Percentiles rank a stretch among this genome's conserved stretches.
phyloP scores from a whole-genome alignment of 768 basidiomycete species.

The Lactarius trivialis region DNA sequence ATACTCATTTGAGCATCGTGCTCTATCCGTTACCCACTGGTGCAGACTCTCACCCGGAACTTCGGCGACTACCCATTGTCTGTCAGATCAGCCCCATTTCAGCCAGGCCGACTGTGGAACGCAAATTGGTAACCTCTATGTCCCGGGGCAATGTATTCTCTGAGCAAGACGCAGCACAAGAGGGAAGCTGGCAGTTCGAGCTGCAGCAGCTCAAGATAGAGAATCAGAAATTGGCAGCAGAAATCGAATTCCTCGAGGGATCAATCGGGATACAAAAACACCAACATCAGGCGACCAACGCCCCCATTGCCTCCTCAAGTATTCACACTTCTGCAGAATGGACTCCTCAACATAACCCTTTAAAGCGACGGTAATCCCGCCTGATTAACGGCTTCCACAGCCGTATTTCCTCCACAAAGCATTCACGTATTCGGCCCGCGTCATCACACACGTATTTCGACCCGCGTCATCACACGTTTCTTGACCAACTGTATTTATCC shows the following conservation, averaged over 20 bases:
- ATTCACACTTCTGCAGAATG: conserved; percentile 8
- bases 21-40: conserved; percentile 20
- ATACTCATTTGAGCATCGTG: conserved; percentile 10
- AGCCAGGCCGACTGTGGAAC: conserved; percentile 4
- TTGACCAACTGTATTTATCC: conserved; percentile 19
- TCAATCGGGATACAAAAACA: conserved; percentile 11
- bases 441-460: conserved; percentile 9
- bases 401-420: not conserved
- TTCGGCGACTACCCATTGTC: conserved; percentile 17
- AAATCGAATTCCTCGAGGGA: conserved; percentile 40
- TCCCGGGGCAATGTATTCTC: conserved; percentile 52
- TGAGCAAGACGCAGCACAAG: conserved; percentile 59
- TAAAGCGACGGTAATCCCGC: conserved; percentile 15
- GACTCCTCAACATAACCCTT: conserved; percentile 11
- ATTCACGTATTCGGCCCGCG: conserved; percentile 7
- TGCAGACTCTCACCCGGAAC: conserved; percentile 10
- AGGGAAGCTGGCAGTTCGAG: conserved; percentile 91
- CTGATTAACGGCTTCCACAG: not conserved
- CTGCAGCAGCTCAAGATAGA: conserved; percentile 73
- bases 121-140: conserved; percentile 11
- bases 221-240: conserved; percentile 59
- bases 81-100: conserved; percentile 28
- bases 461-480: conserved; percentile 5
- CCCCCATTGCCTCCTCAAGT: not conserved
- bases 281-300: conserved; percentile 6